A percentile compares a stretch with the other conserved stretches of the same genome.
phyloP scores from a whole-genome alignment of 805 yeast species.

The Scheffersomyces lignosus region DNA sequence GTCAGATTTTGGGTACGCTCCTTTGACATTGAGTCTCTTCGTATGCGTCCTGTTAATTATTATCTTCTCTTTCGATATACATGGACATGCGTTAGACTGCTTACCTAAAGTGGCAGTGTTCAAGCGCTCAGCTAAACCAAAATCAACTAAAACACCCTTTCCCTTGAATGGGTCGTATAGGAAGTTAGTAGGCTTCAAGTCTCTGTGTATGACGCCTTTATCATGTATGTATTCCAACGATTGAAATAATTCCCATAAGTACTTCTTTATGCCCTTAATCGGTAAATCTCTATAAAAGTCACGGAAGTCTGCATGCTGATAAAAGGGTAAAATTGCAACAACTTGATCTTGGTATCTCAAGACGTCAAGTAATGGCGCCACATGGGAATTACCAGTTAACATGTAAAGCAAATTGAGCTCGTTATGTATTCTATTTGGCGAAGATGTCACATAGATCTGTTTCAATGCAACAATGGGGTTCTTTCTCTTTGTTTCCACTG shows the following conservation, averaged over 20 bases:
- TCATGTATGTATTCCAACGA: conserved; percentile 66
- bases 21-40: conserved; percentile 33
- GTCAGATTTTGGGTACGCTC: conserved; percentile 82
- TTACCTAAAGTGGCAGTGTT: conserved; percentile 9
- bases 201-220: conserved; percentile 43
- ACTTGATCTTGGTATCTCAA: conserved; percentile 88
- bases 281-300: conserved; percentile 81
- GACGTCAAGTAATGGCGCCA: conserved; percentile 90
- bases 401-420: conserved; percentile 78
- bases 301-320: conserved; percentile 87
- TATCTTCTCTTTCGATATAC: conserved; percentile 42
- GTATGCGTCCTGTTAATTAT: conserved; percentile 13
- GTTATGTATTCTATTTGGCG: conserved; percentile 87
- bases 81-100: conserved; percentile 52
- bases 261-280: conserved; percentile 73
- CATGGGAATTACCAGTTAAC: conserved; percentile 65
- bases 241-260: conserved; percentile 74
- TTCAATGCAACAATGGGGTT: conserved; percentile 78
- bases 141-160: conserved; percentile 84
- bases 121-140: conserved; percentile 80
- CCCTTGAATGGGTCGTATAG: conserved; percentile 64
- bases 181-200: conserved; percentile 61
- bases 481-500: conserved; percentile 20
- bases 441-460: conserved; percentile 90
- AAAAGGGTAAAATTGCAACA: conserved; percentile 87